Percentiles rank a stretch among this genome's conserved stretches.
Conservation (phyloP, 352 stramenopile species). For the Hyaloperonospora brassicae region DNA sequence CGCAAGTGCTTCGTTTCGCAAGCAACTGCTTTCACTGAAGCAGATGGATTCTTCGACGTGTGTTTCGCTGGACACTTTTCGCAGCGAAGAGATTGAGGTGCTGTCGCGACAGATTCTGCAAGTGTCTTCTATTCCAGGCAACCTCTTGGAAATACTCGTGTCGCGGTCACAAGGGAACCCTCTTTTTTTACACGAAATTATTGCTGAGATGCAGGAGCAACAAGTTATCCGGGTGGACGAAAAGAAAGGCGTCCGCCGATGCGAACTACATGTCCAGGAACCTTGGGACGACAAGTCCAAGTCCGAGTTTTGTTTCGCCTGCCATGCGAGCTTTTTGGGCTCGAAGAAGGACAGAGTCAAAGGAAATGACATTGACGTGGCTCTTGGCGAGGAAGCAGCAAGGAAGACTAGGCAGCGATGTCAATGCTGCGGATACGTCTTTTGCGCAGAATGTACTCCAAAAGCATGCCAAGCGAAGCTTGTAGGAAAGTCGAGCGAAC, state of each 20-base stretch:
- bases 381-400: slow-evolving; percentile 6
- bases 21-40: slow-evolving; percentile 68
- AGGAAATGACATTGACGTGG: slow-evolving; percentile 11
- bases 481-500: slow-evolving; percentile 41
- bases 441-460: slow-evolving; percentile 68
- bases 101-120: slow-evolving; percentile 61
- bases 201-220: slow-evolving; percentile 70
- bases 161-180: slow-evolving; percentile 76
- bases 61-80: slow-evolving; percentile 46
- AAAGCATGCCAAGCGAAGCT: slow-evolving; percentile 71
- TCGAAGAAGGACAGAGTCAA: slow-evolving; percentile 36
- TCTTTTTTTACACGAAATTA: slow-evolving; percentile 79
- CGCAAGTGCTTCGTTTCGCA: slow-evolving; percentile 66
- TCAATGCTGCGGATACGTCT: slow-evolving; percentile 80
- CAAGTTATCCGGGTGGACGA: slow-evolving; percentile 68
- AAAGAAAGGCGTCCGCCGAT: slow-evolving; percentile 34
- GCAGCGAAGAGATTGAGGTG: slow-evolving; percentile 43
- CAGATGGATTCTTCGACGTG: slow-evolving; percentile 45
- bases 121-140: slow-evolving; percentile 44
- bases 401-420: slow-evolving; percentile 54
- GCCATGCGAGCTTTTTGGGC: slow-evolving; percentile 42
- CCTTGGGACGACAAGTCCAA: slow-evolving; percentile 71
- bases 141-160: slow-evolving; percentile 59
- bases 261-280: slow-evolving; percentile 66
- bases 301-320: slow-evolving; percentile 69